A percentile compares a stretch with the other conserved stretches of the same genome.
Evolutionary conservation across 768 basidiomycete genomes (phyloP).

Genomic region (Leccinum incarnatum): DNA sequence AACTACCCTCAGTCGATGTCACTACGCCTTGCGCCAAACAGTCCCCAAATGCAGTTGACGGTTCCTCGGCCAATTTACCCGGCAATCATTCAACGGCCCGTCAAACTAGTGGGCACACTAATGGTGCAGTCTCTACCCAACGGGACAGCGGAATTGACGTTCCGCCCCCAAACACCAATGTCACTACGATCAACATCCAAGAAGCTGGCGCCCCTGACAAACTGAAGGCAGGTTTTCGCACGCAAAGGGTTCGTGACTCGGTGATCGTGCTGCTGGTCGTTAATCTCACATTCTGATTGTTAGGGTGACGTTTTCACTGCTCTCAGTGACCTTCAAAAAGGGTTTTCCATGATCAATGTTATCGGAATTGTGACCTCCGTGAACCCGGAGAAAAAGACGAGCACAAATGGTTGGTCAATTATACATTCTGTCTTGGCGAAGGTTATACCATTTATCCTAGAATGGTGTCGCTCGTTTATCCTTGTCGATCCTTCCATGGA

Average conservation of each 20-base stretch:
- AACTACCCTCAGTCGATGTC: neutral
- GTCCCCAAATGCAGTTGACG: neutral
- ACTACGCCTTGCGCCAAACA: conserved; percentile 4
- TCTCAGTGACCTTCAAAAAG: conserved; percentile 12
- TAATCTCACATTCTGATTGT: conserved; percentile 1
- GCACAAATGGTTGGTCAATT: conserved; percentile 26
- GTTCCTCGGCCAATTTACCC: neutral
- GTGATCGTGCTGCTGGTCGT: neutral
- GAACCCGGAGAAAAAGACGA: conserved; percentile 15
- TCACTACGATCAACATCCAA: neutral
- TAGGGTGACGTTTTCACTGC: conserved; percentile 29
- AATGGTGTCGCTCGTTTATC: conserved; percentile 42
- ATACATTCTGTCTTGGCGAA: neutral
- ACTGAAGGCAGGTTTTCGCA: conserved; percentile 24
- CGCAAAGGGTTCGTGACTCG: conserved; percentile 25
- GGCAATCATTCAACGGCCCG: neutral
- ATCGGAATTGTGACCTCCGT: conserved; percentile 31
- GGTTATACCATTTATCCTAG: conserved; percentile 31
- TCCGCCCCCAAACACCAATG: neutral
- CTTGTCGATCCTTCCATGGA: conserved; percentile 53
- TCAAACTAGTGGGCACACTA: neutral
- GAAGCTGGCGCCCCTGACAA: neutral
- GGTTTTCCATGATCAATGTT: conserved; percentile 23
- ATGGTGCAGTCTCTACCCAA: neutral
- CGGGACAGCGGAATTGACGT: neutral